Base-by-base conservation (phyloP, 2,329 filamentous ascomycete genomes). In the Colletotrichum camelliae region DNA sequence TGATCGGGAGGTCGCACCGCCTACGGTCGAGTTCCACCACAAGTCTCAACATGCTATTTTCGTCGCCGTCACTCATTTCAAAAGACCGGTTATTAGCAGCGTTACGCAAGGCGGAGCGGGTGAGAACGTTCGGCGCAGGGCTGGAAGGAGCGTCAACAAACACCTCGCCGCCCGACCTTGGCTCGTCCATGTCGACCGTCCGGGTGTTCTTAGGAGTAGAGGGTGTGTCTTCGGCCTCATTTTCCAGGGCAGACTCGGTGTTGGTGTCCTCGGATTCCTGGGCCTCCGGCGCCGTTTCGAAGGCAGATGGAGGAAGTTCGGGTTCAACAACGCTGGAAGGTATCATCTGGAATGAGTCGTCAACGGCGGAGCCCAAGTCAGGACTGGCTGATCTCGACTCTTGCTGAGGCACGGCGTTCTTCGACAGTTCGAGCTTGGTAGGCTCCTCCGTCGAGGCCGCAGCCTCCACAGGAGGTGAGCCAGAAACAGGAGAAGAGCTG, bases 401-500 rank as follows among this genome's bases (percentile, higher is more conserved):
- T 29, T 75, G 70, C 70, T 79, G 70, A 15, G 52, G 60, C 15
- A 66, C 61, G 35, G 55, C 72, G 55, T 61, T 67, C 16, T 78
- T 72, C 31, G 69, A 71, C 64, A 77, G 18, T 16, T 72, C 39
- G 55, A 79, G 66, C 9, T 76, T 67, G 3, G 70, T 70, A 12
- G 77, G 61, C 67, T 81, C 78, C 18, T 66, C 65, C 18, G 77
- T 73, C 29, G 75, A 24, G 15, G 64, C 21, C 7, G 60, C 60
- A 37, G 60, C 37, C n/a, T 76, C 71, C 8, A 81, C 78, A 29
- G 82, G 80, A 4, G 91, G 91, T 4, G 90, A 91, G 13, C 87
- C 89, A 1, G 88, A 88, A 12, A 87, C 79, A 1, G 91, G 90
- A 2, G 91, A 92, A 1, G 90, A 91, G n/a, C 85, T 84, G 35